A percentile compares a stretch with the other conserved stretches of the same genome.
Conservation (phyloP, 306 rosid species). For the Cucurbita argyrosperma region DNA sequence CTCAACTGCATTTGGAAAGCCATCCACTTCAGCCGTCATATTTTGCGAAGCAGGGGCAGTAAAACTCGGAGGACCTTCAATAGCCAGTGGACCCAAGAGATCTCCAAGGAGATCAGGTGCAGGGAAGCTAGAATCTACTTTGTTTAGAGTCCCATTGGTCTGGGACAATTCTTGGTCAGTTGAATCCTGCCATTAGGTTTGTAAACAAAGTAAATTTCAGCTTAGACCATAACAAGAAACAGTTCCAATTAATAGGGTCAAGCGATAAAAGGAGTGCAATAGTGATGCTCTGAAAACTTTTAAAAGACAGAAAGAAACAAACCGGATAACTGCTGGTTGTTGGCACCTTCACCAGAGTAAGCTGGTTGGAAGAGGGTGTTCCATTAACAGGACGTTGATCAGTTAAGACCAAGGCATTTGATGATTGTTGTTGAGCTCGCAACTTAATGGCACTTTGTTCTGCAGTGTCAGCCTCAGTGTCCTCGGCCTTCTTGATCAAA, state of each 20-base stretch:
- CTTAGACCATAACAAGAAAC: not conserved
- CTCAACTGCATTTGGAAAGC: constrained; percentile 30
- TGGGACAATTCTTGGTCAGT: constrained; percentile 31
- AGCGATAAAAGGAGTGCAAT: not conserved
- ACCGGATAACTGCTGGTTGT: constrained; percentile 44
- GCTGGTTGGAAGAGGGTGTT: constrained; percentile 44
- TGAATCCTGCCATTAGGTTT: constrained; percentile 42
- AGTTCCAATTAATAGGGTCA: not conserved
- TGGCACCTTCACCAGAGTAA: constrained; percentile 69
- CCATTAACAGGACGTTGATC: constrained; percentile 66
- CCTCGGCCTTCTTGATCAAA: constrained; percentile 90
- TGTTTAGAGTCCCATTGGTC: constrained; percentile 59
- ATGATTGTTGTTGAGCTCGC: constrained; percentile 77
- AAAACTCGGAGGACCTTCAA: constrained; percentile 77
- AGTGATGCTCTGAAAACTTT: not conserved
- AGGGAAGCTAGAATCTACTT: constrained; percentile 42
- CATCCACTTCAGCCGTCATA: constrained; percentile 38
- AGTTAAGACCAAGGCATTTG: constrained; percentile 87
- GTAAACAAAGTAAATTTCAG: not conserved
- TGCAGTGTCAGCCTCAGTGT: constrained; percentile 78
- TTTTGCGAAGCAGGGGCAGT: constrained; percentile 26
- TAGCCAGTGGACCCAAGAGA: constrained; percentile 85
- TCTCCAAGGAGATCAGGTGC: constrained; percentile 66
- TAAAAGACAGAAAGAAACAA: constrained; percentile 10
- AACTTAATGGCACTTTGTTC: constrained; percentile 89